Base-by-base conservation (phyloP, 148 eudicot species). In the Heliosperma pusillum region DNA sequence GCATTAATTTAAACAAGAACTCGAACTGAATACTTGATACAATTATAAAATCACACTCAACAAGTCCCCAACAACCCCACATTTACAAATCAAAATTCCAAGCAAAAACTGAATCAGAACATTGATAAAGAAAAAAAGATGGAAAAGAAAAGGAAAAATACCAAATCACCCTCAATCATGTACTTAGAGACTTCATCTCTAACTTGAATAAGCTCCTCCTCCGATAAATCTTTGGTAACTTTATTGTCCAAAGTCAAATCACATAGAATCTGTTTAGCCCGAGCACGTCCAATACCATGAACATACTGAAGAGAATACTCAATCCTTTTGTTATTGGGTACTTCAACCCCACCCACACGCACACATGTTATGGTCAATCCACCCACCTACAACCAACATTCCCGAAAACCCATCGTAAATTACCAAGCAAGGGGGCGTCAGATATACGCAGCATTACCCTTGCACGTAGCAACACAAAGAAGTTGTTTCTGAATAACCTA, bases 111-210 rank as follows among this genome's bases (percentile, higher is more conserved):
- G 30, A 58, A 33, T 24, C 29, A 15, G 22, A 22, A 21, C 29
- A 3, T 21, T 9, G 10, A 56, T 30, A 52, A 24, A 19, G 47
- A 66, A 42, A 19, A 63, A 10, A 36, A 33, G 19, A 66, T n/a
- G n/a, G 7, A 6, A 15, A 21, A 57, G 44, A 40, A 62, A 29
- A 22, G 71, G 22, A 29, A 47, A 76, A 52, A 45, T 76, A 89
- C 92, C 85, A 89, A 78, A 80, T 89, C 92, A 74, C 92, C 92
- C 89, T 89, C 92, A 2, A 85, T 85, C 84, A 79, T 85, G 78
- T 89, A 89, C 79, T 79, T 80, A 65, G 81, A 68, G 76, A 89
- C 88, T 70, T 86, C 86, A 21, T 82, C 83, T 69, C 92, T 74
- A 57, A 87, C 69, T 21, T 76, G 56, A 16, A 81, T 83, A 59